phyloP scores from a whole-genome alignment of 192 early-diverging fungal genomes.

The Piromyces finnis region DNA sequence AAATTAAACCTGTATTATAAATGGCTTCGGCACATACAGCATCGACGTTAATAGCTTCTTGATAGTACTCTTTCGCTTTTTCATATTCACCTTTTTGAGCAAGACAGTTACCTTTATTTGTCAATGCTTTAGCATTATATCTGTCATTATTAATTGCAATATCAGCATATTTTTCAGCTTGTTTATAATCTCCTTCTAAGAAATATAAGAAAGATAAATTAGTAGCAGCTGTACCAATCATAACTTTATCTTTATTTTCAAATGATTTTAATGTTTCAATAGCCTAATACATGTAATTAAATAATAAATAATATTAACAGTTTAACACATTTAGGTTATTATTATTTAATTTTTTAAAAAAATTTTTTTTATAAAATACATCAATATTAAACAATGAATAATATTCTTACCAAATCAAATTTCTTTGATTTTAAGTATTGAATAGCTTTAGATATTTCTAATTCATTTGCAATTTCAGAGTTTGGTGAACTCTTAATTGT shows the following conservation, averaged over 20 bases:
- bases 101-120: constrained; percentile 25
- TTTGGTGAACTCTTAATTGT: constrained; percentile 25
- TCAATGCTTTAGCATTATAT: constrained; percentile 40
- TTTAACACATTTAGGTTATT: no score
- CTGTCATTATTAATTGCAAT: constrained; percentile 25
- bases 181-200: constrained; percentile 28
- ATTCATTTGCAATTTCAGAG: constrained; percentile 24
- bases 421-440: constrained; percentile 32
- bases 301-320: no score
- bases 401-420: constrained; percentile 1
- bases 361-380: no score
- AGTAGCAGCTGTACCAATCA: constrained; percentile 33
- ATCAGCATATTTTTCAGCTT: constrained; percentile 32
- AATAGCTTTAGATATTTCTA: constrained; percentile 40
- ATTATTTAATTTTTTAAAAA: neutral
- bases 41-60: constrained; percentile 30
- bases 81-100: constrained; percentile 7
- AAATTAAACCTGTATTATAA: constrained; percentile 30
- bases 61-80: constrained; percentile 26
- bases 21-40: constrained; percentile 38
- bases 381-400: neutral
- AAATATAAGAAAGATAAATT: constrained; percentile 36
- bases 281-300: constrained; percentile 9
- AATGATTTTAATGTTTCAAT: constrained; percentile 29
- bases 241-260: constrained; percentile 32